phyloP scores from a whole-genome alignment of 148 eudicot species.

The Heliosperma pusillum region DNA sequence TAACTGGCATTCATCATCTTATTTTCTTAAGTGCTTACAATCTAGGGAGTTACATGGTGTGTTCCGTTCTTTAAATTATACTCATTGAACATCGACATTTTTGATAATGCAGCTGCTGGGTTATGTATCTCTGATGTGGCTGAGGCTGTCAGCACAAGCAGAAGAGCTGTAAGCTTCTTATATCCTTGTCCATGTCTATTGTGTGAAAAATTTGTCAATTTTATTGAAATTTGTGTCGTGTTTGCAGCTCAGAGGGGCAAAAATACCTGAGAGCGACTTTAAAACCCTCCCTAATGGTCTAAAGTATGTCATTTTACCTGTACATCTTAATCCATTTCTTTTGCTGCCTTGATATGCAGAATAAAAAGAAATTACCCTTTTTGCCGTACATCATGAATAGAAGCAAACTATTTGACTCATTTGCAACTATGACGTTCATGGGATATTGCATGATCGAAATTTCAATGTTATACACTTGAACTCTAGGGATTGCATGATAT shows the following conservation, averaged over 20 bases:
- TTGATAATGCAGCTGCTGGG: conserved; percentile 58
- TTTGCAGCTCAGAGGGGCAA: conserved; percentile 81
- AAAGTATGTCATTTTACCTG: conserved; percentile 52
- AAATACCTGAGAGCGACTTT: conserved; percentile 80
- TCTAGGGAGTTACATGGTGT: neutral
- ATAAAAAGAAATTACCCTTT: neutral
- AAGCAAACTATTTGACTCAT: neutral
- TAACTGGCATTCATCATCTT: neutral
- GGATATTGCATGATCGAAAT: neutral
- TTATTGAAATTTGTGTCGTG: neutral
- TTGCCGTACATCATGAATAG: neutral
- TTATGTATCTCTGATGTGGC: conserved; percentile 55
- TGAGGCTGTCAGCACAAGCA: conserved; percentile 84
- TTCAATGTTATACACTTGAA: neutral
- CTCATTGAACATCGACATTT: neutral
- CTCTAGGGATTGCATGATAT: neutral
- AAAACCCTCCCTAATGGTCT: conserved; percentile 80
- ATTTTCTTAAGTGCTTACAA: neutral
- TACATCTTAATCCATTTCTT: conserved; percentile 1
- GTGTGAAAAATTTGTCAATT: neutral
- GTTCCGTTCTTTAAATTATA: neutral
- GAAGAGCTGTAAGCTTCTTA: conserved; percentile 78
- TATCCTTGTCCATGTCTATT: neutral
- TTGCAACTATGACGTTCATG: neutral
- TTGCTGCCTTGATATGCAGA: neutral